Evolutionary conservation across 2,329 filamentous ascomycete genomes (phyloP).

Genomic region (Exophiala spinifera): DNA sequence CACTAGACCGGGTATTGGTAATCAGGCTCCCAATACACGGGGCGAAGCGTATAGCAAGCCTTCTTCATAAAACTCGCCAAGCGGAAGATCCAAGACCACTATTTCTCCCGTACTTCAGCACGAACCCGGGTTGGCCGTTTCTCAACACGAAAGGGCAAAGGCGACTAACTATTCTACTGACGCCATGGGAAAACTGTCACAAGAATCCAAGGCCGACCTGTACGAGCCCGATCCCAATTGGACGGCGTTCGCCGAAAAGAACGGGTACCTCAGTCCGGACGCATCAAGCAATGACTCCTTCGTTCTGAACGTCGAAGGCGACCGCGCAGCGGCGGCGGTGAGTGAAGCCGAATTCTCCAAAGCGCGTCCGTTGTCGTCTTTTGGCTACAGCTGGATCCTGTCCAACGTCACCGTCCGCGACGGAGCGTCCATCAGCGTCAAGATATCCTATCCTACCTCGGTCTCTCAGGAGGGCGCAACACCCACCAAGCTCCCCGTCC

Average conservation of each 20-base stretch:
- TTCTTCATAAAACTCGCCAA: no score
- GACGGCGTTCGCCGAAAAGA: slow-evolving; percentile 8
- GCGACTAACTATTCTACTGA: no score
- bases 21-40: no score
- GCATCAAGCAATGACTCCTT: background rate
- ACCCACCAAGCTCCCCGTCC: slow-evolving; percentile 1
- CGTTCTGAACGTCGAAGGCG: background rate
- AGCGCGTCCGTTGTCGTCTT: slow-evolving; percentile 2
- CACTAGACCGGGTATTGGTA: no score
- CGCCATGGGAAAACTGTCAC: background rate
- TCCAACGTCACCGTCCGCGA: slow-evolving; percentile 10
- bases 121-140: no score
- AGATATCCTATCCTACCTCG: slow-evolving; percentile 4
- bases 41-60: no score
- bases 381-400: slow-evolving; percentile 10
- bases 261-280: slow-evolving; percentile 3
- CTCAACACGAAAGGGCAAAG: background rate
- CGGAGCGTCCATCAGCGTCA: slow-evolving; percentile 10
- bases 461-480: no score
- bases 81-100: no score
- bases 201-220: background rate
- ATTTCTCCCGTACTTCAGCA: no score
- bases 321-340: background rate
- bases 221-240: slow-evolving; percentile 12
- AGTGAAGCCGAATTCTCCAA: slow-evolving; percentile 1